These are phyloP conservation scores for Linnemannia zychae DNA, from an alignment of 192 early-diverging fungal genomes.

Conservation along the genomic window DNA sequence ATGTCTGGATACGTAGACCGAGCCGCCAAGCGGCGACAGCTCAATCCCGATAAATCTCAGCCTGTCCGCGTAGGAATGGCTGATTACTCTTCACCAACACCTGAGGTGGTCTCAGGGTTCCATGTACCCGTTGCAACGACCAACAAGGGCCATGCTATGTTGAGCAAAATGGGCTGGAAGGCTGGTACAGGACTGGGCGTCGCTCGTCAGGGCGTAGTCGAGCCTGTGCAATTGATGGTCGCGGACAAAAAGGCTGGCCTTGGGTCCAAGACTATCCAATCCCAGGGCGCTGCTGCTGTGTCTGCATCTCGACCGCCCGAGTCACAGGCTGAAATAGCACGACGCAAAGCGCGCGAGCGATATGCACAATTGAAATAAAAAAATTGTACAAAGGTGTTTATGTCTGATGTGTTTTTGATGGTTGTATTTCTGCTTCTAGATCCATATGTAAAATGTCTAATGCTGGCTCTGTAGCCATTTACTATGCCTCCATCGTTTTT, in stretches of 20 bases:
- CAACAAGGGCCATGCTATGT: constrained; percentile 69
- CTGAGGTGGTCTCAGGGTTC: constrained; percentile 21
- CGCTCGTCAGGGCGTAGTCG: constrained; percentile 54
- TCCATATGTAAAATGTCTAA: neutral
- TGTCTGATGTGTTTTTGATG: neutral
- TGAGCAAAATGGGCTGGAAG: constrained; percentile 77
- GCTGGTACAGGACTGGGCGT: constrained; percentile 66
- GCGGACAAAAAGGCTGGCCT: constrained; percentile 62
- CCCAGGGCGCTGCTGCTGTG: constrained; percentile 22
- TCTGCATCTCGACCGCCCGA: constrained; percentile 17
- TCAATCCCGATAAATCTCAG: constrained; percentile 38
- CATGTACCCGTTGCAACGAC: constrained; percentile 44
- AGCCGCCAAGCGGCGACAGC: constrained; percentile 37
- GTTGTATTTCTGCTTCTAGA: neutral
- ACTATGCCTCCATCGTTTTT: neutral
- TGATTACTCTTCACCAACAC: neutral
- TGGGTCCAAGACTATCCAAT: constrained; percentile 44
- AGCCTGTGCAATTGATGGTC: constrained; percentile 57
- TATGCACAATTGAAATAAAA: constrained; percentile 40
- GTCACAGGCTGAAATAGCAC: constrained; percentile 27
- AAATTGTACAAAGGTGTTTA: neutral
- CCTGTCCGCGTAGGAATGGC: constrained; percentile 2
- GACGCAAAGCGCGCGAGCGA: constrained; percentile 41
- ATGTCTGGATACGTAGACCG: constrained; percentile 36
- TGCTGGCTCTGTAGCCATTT: neutral